Conservation (phyloP, 495 filamentous ascomycete genomes). For the Daldinia loculata region DNA sequence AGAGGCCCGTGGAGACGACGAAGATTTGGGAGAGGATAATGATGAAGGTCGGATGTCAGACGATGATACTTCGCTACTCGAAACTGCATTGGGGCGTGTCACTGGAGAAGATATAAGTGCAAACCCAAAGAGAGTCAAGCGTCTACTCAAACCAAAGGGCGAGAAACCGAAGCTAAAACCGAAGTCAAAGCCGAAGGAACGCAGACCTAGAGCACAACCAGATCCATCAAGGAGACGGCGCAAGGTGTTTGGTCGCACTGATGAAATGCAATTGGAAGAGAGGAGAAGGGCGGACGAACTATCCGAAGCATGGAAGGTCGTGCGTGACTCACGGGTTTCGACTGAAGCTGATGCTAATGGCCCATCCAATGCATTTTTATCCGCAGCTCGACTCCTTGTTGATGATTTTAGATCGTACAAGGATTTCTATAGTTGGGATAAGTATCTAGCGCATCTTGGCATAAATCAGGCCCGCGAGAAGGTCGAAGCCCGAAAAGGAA, state of each 20-base stretch:
- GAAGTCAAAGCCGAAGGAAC: conserved; percentile 24
- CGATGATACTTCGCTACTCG: conserved; percentile 17
- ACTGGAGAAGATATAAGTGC: background rate
- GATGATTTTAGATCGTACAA: conserved; percentile 82
- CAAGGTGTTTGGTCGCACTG: conserved; percentile 42
- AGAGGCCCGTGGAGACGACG: conserved; percentile 53
- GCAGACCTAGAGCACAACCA: conserved; percentile 15
- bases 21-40: conserved; percentile 39
- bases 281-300: conserved; percentile 37
- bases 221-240: conserved; percentile 26
- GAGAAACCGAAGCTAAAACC: conserved; percentile 15
- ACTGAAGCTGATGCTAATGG: conserved; percentile 11
- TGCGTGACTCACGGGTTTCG: conserved; percentile 26
- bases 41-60: conserved; percentile 31
- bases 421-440: conserved; percentile 79
- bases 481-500: conserved; percentile 58
- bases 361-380: conserved; percentile 58
- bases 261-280: conserved; percentile 44
- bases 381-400: conserved; percentile 75
- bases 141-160: conserved; percentile 27
- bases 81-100: background rate
- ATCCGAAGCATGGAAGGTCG: conserved; percentile 35
- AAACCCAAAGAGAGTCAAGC: conserved; percentile 23
- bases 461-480: conserved; percentile 63
- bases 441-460: conserved; percentile 73